phyloP scores from a whole-genome alignment of 2,329 filamentous ascomycete genomes.

The Ophiostoma montium region DNA sequence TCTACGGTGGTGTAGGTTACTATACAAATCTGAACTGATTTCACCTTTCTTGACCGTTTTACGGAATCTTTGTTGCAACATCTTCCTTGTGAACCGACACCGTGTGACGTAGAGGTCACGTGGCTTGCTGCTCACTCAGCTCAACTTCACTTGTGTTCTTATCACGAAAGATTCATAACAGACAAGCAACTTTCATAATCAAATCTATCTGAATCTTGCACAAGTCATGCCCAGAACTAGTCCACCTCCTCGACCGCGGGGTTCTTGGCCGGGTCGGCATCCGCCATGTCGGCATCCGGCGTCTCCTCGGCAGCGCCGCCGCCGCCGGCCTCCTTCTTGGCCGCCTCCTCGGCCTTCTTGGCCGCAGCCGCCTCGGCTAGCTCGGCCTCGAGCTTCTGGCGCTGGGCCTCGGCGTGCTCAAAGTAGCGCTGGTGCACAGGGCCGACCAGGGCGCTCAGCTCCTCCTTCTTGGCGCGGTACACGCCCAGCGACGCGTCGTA shows the following conservation, averaged over 20 bases:
- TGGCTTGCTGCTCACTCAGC: too few relatives aligned
- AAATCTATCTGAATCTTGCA: not conserved
- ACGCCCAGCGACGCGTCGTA: constrained; percentile 88
- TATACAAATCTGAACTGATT: too few relatives aligned
- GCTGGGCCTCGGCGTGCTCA: constrained; percentile 83
- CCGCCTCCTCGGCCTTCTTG: constrained; percentile 45
- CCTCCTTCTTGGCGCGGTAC: constrained; percentile 90
- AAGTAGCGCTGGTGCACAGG: constrained; percentile 90
- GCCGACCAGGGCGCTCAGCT: constrained; percentile 79
- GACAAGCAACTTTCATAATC: too few relatives aligned
- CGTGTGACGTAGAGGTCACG: too few relatives aligned
- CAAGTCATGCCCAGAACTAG: not conserved
- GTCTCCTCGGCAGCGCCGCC: constrained; percentile 29
- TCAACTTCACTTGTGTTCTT: too few relatives aligned
- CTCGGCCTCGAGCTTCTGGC: constrained; percentile 62
- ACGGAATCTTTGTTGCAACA: too few relatives aligned
- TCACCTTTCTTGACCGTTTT: too few relatives aligned
- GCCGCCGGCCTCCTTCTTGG: constrained; percentile 32
- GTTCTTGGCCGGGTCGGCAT: constrained; percentile 32
- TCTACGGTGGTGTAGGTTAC: too few relatives aligned
- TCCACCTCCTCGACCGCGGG: constrained; percentile 11
- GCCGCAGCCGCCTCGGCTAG: constrained; percentile 65
- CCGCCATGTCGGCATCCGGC: constrained; percentile 47
- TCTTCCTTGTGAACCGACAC: too few relatives aligned
- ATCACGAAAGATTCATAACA: too few relatives aligned